Percentiles rank a stretch among this genome's conserved stretches.
phyloP scores from a whole-genome alignment of 106 monocot genomes.

The Hemerocallis citrina region DNA sequence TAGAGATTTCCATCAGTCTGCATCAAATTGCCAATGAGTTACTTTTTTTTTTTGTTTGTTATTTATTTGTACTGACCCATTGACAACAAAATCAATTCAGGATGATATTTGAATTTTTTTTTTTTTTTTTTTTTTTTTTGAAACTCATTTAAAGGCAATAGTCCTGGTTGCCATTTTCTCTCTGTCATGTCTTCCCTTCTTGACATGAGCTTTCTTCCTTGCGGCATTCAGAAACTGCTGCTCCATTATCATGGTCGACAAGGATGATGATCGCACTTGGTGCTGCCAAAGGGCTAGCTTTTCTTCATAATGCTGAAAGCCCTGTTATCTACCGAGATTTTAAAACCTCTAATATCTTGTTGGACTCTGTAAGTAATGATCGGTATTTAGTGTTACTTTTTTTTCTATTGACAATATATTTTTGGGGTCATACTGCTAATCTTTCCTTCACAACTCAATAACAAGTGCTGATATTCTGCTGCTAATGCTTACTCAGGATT shows the following conservation, averaged over 20 bases:
- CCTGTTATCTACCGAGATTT: conserved; percentile 87
- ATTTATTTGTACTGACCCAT: too few species aligned
- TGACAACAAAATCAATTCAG: too few species aligned
- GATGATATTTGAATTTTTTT: too few species aligned
- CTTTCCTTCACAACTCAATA: not conserved
- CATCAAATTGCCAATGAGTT: too few species aligned
- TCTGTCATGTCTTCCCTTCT: too few species aligned
- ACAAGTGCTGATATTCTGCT: not conserved
- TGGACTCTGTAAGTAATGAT: conserved; percentile 55
- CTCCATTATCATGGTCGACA: conserved; percentile 62
- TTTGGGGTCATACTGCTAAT: not conserved
- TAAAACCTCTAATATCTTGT: conserved; percentile 81
- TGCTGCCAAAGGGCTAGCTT: conserved; percentile 73
- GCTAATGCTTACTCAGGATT: conserved; percentile 40
- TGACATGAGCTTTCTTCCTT: not conserved
- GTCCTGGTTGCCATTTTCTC: too few species aligned
- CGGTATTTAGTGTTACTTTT: not conserved
- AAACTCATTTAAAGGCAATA: too few species aligned
- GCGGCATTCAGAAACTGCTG: conserved; percentile 36
- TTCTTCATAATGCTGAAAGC: conserved; percentile 65
- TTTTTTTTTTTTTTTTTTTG: too few species aligned
- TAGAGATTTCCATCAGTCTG: too few species aligned
- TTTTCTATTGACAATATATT: not conserved
- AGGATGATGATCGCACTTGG: conserved; percentile 73
- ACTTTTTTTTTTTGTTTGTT: too few species aligned